Conservation (phyloP, 106 monocot species). For the Alisma plantagoaquatica region DNA sequence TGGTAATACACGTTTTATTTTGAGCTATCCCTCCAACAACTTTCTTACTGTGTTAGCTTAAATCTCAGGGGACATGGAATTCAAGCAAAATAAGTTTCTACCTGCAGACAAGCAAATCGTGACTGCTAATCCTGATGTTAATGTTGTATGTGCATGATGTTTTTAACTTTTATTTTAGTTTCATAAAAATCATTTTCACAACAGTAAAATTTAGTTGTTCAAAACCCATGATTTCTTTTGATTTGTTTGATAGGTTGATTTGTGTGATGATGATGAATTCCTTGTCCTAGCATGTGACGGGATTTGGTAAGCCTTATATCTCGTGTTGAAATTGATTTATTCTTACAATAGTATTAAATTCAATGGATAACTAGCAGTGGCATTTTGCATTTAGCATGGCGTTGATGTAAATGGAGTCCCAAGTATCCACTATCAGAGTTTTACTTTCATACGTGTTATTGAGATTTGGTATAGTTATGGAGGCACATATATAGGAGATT, state of each 20-base stretch:
- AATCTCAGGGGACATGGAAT: conserved; percentile 84
- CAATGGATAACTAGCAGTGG: background rate
- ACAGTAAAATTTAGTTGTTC: too few species aligned
- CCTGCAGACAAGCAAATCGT: conserved; percentile 85
- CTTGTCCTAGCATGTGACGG: conserved; percentile 87
- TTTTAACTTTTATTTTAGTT: too few species aligned
- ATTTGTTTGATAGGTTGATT: conserved; percentile 42
- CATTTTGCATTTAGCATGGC: too few species aligned
- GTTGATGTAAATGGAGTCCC: too few species aligned
- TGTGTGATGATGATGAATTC: conserved; percentile 81
- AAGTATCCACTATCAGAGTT: too few species aligned
- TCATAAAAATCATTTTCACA: too few species aligned
- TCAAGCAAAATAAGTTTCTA: conserved; percentile 90
- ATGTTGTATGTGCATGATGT: conserved; percentile 38
- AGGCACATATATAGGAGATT: too few species aligned
- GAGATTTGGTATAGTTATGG: too few species aligned
- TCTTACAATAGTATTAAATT: too few species aligned
- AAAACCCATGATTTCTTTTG: too few species aligned
- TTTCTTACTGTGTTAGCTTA: background rate
- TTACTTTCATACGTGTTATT: too few species aligned
- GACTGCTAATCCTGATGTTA: conserved; percentile 86
- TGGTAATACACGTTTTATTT: conserved; percentile 25
- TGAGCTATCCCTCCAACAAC: background rate
- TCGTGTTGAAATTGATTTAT: too few species aligned
- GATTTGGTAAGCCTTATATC: conserved; percentile 53